phyloP scores from a whole-genome alignment of 2,329 filamentous ascomycete species.

The Leptographium galeiforme region DNA sequence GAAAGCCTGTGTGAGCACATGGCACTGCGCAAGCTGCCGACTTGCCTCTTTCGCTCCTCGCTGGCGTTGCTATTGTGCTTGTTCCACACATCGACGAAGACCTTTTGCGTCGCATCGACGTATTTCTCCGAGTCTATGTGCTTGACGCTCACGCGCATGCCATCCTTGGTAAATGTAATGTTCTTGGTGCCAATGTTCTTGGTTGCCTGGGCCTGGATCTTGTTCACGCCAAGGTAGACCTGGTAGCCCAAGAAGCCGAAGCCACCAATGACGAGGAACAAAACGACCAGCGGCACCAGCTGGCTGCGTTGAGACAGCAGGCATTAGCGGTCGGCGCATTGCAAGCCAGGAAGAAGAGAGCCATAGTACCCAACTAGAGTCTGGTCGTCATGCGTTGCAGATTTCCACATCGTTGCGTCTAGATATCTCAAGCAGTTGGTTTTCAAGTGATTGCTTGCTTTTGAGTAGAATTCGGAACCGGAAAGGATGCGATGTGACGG shows the following conservation, averaged over 20 bases:
- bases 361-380: neutral
- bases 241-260: conserved; percentile 57
- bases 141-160: conserved; percentile 57
- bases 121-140: conserved; percentile 56
- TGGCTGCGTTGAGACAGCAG: conserved; percentile 27
- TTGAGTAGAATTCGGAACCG: neutral
- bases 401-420: neutral
- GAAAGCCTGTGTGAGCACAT: neutral
- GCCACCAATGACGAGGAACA: conserved; percentile 42
- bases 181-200: conserved; percentile 65
- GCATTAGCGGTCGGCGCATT: conserved; percentile 11
- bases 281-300: conserved; percentile 53
- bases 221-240: conserved; percentile 53
- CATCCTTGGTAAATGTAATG: conserved; percentile 62
- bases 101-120: conserved; percentile 59
- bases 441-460: neutral
- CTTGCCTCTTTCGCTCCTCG: conserved; percentile 17
- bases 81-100: conserved; percentile 54
- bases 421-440: neutral
- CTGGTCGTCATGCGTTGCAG: neutral
- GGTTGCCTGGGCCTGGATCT: conserved; percentile 52
- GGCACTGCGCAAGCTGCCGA: neutral
- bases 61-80: conserved; percentile 22
- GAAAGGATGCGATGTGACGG: neutral
- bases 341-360: neutral